Percentiles rank a stretch among this genome's conserved stretches.
Conservation (phyloP, 2,329 filamentous ascomycete genomes). For the Xylaria sp. region DNA sequence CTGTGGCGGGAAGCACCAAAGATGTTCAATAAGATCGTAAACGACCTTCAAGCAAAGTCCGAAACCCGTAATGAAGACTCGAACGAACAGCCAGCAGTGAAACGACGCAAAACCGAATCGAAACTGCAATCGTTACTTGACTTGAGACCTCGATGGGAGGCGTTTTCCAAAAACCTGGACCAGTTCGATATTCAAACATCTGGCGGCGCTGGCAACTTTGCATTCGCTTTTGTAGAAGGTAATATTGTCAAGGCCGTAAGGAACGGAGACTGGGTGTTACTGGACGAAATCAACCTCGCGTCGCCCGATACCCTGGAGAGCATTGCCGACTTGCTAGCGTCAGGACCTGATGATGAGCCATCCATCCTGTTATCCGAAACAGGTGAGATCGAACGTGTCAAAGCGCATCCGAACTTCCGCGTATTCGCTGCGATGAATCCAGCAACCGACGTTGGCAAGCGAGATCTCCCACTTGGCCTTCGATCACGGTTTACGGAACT, state of each 20-base stretch:
- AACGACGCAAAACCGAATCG: conserved; percentile 60
- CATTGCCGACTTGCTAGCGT: conserved; percentile 78
- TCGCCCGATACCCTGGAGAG: conserved; percentile 92
- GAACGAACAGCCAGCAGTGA: conserved; percentile 58
- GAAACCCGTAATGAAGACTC: conserved; percentile 34
- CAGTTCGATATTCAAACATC: conserved; percentile 77
- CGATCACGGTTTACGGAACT: conserved; percentile 92
- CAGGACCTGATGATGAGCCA: conserved; percentile 64
- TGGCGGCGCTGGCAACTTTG: conserved; percentile 68
- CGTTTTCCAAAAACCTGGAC: conserved; percentile 67
- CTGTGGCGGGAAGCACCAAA: conserved; percentile 85
- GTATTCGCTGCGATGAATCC: conserved; percentile 99
- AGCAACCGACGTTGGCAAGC: conserved; percentile 93
- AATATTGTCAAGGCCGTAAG: conserved; percentile 94
- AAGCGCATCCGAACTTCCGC: conserved; percentile 86
- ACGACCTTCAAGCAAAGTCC: conserved; percentile 44
- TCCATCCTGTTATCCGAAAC: conserved; percentile 89
- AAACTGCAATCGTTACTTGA: conserved; percentile 60
- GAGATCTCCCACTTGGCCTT: conserved; percentile 82
- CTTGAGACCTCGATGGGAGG: conserved; percentile 67
- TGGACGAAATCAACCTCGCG: conserved; percentile 96
- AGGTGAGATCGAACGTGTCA: conserved; percentile 83
- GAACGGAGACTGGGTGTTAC: conserved; percentile 92
- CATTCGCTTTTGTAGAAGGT: conserved; percentile 93
- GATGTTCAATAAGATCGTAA: conserved; percentile 71